Evolutionary conservation across 305 asterid species (phyloP).

Genomic region (Plantago lanceolata): DNA sequence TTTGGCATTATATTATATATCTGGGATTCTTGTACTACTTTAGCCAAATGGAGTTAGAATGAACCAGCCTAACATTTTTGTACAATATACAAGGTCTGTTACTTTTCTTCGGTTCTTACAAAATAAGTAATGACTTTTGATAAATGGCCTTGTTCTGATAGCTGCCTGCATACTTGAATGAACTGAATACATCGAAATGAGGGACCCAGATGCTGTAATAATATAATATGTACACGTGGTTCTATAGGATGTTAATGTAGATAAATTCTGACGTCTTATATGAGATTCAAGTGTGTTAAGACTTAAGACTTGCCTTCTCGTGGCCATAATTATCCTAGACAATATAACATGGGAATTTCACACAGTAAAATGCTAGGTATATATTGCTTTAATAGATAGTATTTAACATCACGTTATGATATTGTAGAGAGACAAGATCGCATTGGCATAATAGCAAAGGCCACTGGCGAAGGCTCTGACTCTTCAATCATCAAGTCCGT

Average conservation of each 20-base stretch:
- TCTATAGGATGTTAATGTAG: background rate
- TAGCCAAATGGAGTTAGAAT: too few relatives aligned
- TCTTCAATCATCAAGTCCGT: slow-evolving; percentile 46
- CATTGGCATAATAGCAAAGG: slow-evolving; percentile 30
- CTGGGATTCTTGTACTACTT: too few relatives aligned
- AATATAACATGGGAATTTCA: background rate
- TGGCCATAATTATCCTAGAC: background rate
- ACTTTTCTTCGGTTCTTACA: too few relatives aligned
- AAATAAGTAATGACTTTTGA: too few relatives aligned
- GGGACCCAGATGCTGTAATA: background rate
- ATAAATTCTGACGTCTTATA: background rate
- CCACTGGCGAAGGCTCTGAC: slow-evolving; percentile 45
- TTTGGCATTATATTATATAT: too few relatives aligned
- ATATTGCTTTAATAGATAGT: background rate
- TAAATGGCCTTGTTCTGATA: too few relatives aligned
- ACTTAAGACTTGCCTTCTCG: background rate
- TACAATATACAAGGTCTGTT: too few relatives aligned
- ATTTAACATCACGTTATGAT: slow-evolving; percentile 17
- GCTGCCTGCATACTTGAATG: background rate
- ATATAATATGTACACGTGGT: background rate
- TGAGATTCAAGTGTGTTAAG: too few relatives aligned
- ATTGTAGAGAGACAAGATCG: slow-evolving; percentile 30
- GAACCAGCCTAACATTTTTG: too few relatives aligned
- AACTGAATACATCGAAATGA: background rate
- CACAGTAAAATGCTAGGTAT: background rate